Evolutionary conservation across 805 yeast genomes (phyloP).

Genomic region (Starmerella potacharoeniae): DNA sequence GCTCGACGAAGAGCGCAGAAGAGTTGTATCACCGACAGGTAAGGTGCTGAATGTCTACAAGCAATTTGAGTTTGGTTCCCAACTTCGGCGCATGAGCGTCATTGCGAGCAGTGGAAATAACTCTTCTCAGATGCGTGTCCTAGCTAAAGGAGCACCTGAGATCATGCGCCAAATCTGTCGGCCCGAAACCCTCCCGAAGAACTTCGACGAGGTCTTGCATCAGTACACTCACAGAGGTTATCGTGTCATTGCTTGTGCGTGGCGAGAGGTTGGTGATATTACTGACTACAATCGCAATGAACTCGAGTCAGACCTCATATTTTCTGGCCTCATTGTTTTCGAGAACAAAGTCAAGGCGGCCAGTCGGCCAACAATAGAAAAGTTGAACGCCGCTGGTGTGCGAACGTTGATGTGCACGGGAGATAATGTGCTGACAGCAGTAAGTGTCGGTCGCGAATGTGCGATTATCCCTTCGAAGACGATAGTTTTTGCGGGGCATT

Average conservation of each 20-base stretch:
- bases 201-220: constrained; percentile 63
- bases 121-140: constrained; percentile 35
- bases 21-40: constrained; percentile 11
- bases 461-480: constrained; percentile 42
- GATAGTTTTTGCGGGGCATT: constrained; percentile 52
- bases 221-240: constrained; percentile 87
- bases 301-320: constrained; percentile 57
- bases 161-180: constrained; percentile 70
- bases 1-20: constrained; percentile 49
- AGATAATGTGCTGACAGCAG: constrained; percentile 86
- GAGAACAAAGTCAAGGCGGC: constrained; percentile 77
- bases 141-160: constrained; percentile 96
- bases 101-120: constrained; percentile 35
- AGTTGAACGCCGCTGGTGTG: constrained; percentile 55
- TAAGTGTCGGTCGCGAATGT: constrained; percentile 84
- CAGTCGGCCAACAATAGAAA: constrained; percentile 48
- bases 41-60: constrained; percentile 36
- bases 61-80: constrained; percentile 72
- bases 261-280: constrained; percentile 51
- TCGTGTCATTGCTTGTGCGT: constrained; percentile 92
- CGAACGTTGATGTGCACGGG: constrained; percentile 96
- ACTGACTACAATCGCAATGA: constrained; percentile 49
- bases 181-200: constrained; percentile 56
- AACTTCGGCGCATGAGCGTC: constrained; percentile 83
- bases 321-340: constrained; percentile 81